Conservation (phyloP, 768 basidiomycete species). For the Boletus sp. region DNA sequence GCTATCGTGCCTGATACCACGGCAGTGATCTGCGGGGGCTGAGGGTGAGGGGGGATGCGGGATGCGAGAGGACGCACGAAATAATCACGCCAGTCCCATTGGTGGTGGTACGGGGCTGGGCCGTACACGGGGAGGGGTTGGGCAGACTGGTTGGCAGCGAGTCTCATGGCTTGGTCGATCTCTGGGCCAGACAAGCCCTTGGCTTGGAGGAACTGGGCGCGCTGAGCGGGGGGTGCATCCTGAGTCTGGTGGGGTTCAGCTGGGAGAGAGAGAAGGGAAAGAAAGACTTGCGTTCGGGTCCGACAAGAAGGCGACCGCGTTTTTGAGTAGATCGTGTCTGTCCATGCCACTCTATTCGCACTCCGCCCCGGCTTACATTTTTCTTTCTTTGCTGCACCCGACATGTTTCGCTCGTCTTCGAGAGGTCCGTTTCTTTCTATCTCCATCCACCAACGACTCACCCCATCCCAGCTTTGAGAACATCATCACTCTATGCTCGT, state of each 20-base stretch:
- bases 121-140: conserved; percentile 39
- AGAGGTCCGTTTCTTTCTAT: conserved; percentile 1
- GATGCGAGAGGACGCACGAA: conserved; percentile 61
- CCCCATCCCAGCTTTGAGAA: background rate
- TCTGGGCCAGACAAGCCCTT: conserved; percentile 85
- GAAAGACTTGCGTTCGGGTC: conserved; percentile 66
- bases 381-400: background rate
- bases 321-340: conserved; percentile 71
- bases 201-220: conserved; percentile 91
- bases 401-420: conserved; percentile 30
- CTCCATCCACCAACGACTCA: too few species aligned
- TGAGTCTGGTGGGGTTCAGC: conserved; percentile 52
- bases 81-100: conserved; percentile 96
- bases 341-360: conserved; percentile 39
- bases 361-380: conserved; percentile 24
- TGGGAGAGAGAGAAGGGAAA: background rate
- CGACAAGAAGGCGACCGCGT: conserved; percentile 81
- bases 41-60: conserved; percentile 16
- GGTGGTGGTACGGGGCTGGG: conserved; percentile 42
- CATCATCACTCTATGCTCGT: conserved; percentile 6
- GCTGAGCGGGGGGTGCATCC: conserved; percentile 75
- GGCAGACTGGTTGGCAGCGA: conserved; percentile 41
- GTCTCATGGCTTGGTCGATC: conserved; percentile 81
- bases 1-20: conserved; percentile 84
- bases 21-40: conserved; percentile 71